These are phyloP conservation scores for Diaporthe vexans DNA, from an alignment of 2,329 filamentous ascomycete species.

Conservation along the genomic window DNA sequence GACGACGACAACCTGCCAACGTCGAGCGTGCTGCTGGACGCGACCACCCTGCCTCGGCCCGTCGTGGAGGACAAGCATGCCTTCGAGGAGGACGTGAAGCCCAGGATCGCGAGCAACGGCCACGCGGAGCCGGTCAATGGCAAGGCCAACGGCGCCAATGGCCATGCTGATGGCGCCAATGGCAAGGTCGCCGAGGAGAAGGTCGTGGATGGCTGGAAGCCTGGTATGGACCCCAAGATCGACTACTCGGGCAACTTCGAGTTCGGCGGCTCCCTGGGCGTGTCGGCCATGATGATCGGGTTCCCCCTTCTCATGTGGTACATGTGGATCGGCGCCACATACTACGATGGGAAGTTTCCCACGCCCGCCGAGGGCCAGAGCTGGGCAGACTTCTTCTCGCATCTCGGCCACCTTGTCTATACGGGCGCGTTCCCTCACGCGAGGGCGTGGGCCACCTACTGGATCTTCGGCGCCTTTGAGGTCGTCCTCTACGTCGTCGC, in stretches of 20 bases:
- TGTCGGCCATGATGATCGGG: conserved; percentile 86
- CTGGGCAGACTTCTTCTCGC: conserved; percentile 77
- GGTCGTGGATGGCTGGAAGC: conserved; percentile 69
- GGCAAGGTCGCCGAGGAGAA: conserved; percentile 50
- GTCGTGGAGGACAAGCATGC: not conserved
- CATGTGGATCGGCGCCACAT: conserved; percentile 97
- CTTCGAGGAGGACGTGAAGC: conserved; percentile 14
- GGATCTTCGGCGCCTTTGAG: conserved; percentile 91
- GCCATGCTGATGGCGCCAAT: conserved; percentile 46
- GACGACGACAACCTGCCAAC: conserved; percentile 55
- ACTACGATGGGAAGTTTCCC: conserved; percentile 89
- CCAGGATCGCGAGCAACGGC: conserved; percentile 42
- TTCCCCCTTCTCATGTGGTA: conserved; percentile 99
- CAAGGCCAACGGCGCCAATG: conserved; percentile 40
- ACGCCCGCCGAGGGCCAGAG: conserved; percentile 75
- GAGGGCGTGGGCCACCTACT: conserved; percentile 94
- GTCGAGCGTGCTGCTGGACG: conserved; percentile 47
- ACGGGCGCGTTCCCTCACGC: conserved; percentile 86
- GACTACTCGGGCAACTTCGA: conserved; percentile 78
- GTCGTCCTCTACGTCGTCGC: conserved; percentile 85
- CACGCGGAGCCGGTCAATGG: conserved; percentile 49
- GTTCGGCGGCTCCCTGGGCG: conserved; percentile 89
- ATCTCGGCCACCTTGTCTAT: conserved; percentile 81
- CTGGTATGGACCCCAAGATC: conserved; percentile 72
- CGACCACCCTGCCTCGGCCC: not conserved